These are phyloP conservation scores for Ceraceosorus guamensis DNA, from an alignment of 1,284 basidiomycete genomes.

Conservation along the genomic window DNA sequence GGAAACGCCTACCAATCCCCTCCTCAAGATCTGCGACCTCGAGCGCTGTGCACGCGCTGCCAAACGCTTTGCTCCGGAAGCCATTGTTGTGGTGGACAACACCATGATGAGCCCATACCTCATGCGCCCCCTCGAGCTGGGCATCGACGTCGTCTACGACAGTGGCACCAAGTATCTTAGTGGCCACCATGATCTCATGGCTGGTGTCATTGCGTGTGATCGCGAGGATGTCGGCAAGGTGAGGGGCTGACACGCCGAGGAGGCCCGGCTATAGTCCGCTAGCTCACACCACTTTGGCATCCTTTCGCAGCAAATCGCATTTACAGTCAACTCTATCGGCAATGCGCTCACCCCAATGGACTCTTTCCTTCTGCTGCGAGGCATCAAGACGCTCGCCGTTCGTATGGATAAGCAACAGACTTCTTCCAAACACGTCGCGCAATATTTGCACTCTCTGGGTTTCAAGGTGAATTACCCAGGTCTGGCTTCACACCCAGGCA, in stretches of 20 bases:
- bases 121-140: conserved; percentile 88
- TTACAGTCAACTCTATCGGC: conserved; percentile 93
- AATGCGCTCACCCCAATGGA: conserved; percentile 76
- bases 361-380: conserved; percentile 87
- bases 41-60: conserved; percentile 50
- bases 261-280: too few relatives aligned
- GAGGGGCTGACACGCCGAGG: conserved; percentile 10
- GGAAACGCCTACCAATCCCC: conserved; percentile 94
- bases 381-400: conserved; percentile 91
- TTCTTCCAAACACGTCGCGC: conserved; percentile 74
- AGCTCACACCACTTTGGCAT: background rate
- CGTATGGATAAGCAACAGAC: conserved; percentile 92
- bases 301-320: conserved; percentile 52
- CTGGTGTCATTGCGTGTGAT: conserved; percentile 66
- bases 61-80: conserved; percentile 41
- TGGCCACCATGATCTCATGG: conserved; percentile 99
- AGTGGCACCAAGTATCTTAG: conserved; percentile 96
- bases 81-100: conserved; percentile 62
- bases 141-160: conserved; percentile 95
- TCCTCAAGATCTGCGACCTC: conserved; percentile 91
- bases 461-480: conserved; percentile 94
- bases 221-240: conserved; percentile 83
- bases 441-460: conserved; percentile 76
- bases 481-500: conserved; percentile 70
- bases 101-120: conserved; percentile 99